phyloP scores from a whole-genome alignment of 805 yeast genomes.

The Monosporozyma yasuniensis region DNA sequence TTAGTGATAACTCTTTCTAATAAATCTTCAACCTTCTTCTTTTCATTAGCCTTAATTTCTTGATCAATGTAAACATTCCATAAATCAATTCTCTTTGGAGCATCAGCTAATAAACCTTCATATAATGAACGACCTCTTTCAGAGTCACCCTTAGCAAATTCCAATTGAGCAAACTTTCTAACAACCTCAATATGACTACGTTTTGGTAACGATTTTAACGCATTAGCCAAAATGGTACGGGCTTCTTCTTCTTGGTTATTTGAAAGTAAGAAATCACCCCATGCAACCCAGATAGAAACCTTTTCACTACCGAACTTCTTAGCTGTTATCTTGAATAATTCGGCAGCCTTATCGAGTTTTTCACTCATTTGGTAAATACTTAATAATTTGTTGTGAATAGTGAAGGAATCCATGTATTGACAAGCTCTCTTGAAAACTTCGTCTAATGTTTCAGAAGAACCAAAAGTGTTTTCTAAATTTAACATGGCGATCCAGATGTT shows the following conservation, averaged over 20 bases:
- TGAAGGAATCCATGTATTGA: conserved; percentile 83
- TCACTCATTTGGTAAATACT: conserved; percentile 69
- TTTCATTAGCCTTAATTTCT: conserved; percentile 66
- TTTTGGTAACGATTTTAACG: conserved; percentile 63
- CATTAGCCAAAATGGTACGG: conserved; percentile 63
- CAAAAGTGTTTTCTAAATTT: conserved; percentile 90
- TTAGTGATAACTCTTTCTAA: conserved; percentile 68
- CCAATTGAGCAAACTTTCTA: conserved; percentile 81
- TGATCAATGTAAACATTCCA: conserved; percentile 96
- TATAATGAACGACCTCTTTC: conserved; percentile 93
- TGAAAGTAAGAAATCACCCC: conserved; percentile 66
- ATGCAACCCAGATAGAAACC: conserved; percentile 70
- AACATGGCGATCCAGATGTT: conserved; percentile 94
- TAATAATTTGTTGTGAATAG: conserved; percentile 71
- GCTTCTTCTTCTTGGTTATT: conserved; percentile 48
- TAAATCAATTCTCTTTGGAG: conserved; percentile 82
- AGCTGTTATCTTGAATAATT: conserved; percentile 53
- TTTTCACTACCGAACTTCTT: conserved; percentile 72
- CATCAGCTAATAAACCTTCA: conserved; percentile 84
- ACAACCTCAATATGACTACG: conserved; percentile 71
- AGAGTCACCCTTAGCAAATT: conserved; percentile 76
- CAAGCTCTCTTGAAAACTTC: conserved; percentile 75
- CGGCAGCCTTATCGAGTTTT: conserved; percentile 60
- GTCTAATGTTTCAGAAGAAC: conserved; percentile 72
- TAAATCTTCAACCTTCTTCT: conserved; percentile 60